A percentile compares a stretch with the other conserved stretches of the same genome.
These are phyloP conservation scores for Kuraishia floccosa DNA, from an alignment of 805 yeast species.

Conservation along the genomic window DNA sequence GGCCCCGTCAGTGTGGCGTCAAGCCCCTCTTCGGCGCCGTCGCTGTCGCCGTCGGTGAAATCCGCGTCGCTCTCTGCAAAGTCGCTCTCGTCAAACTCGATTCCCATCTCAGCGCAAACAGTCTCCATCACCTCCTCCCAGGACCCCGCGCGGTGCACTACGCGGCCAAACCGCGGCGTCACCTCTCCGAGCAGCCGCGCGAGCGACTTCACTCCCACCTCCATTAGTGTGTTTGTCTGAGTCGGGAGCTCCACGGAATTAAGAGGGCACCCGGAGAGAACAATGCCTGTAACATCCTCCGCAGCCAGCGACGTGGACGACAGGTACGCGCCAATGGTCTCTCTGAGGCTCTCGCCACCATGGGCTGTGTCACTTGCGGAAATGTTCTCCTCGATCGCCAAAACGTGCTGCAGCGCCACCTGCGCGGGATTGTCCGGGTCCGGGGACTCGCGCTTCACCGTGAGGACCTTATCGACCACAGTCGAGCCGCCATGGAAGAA, in stretches of 20 bases:
- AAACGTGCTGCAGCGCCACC: too few species aligned
- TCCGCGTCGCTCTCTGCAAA: constrained; percentile 2
- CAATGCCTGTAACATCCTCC: constrained; percentile 9
- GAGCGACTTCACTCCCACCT: constrained; percentile 12
- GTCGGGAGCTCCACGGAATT: constrained; percentile 8
- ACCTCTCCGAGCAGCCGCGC: constrained; percentile 3
- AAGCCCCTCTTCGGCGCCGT: neutral
- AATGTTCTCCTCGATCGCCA: too few species aligned
- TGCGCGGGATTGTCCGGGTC: too few species aligned
- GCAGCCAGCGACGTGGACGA: neutral
- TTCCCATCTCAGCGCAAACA: constrained; percentile 2
- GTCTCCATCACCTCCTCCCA: constrained; percentile 8
- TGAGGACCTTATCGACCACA: too few species aligned
- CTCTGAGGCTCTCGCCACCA: too few species aligned
- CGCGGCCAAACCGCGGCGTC: constrained; percentile 4
- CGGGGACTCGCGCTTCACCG: too few species aligned
- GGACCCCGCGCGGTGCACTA: neutral
- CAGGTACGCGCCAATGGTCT: too few species aligned
- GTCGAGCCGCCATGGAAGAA: neutral
- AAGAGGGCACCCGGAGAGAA: constrained; percentile 14
- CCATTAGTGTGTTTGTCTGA: constrained; percentile 12
- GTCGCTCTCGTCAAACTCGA: constrained; percentile 4
- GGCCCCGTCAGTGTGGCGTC: neutral
- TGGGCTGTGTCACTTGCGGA: too few species aligned
- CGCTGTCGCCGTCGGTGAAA: constrained; percentile 2